phyloP scores from a whole-genome alignment of 495 filamentous ascomycete genomes.

The Xylaria palmicola region DNA sequence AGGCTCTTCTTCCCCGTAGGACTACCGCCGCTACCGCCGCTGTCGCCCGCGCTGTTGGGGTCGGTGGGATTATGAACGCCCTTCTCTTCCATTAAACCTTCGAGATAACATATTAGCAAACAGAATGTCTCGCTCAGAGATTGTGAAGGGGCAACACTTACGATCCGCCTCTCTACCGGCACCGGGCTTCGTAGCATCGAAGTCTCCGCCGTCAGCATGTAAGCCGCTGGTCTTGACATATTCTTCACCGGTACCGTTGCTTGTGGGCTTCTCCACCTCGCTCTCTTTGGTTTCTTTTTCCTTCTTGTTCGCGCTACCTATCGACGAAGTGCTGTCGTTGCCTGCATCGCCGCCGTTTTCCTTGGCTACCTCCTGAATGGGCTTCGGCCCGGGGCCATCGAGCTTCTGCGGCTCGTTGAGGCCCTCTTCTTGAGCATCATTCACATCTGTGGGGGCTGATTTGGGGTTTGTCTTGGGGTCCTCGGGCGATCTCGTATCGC shows the following conservation, averaged over 20 bases:
- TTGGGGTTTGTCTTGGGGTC: slow-evolving; percentile 34
- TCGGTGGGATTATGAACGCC: slow-evolving; percentile 32
- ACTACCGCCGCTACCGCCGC: slow-evolving; percentile 19
- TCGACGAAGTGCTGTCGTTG: background rate
- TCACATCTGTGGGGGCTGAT: slow-evolving; percentile 25
- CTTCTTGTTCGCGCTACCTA: background rate
- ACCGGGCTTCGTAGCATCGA: slow-evolving; percentile 60
- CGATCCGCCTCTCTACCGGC: slow-evolving; percentile 65
- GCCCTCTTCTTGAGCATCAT: slow-evolving; percentile 32
- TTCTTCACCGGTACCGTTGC: slow-evolving; percentile 47
- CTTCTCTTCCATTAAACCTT: slow-evolving; percentile 46
- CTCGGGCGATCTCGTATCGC: slow-evolving; percentile 35
- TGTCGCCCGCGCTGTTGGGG: slow-evolving; percentile 26
- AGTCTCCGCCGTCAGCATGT: slow-evolving; percentile 54
- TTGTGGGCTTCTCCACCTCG: slow-evolving; percentile 36
- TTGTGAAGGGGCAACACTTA: slow-evolving; percentile 38
- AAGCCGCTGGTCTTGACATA: slow-evolving; percentile 55
- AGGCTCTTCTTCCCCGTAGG: slow-evolving; percentile 25
- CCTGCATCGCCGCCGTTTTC: slow-evolving; percentile 45
- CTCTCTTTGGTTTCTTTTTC: slow-evolving; percentile 10
- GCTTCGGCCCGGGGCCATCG: slow-evolving; percentile 44
- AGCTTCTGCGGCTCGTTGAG: slow-evolving; percentile 32
- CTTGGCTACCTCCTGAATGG: slow-evolving; percentile 39
- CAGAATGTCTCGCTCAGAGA: background rate
- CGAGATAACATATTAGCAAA: background rate